phyloP scores from a whole-genome alignment of 768 basidiomycete genomes.

The Phylloporus sp. region DNA sequence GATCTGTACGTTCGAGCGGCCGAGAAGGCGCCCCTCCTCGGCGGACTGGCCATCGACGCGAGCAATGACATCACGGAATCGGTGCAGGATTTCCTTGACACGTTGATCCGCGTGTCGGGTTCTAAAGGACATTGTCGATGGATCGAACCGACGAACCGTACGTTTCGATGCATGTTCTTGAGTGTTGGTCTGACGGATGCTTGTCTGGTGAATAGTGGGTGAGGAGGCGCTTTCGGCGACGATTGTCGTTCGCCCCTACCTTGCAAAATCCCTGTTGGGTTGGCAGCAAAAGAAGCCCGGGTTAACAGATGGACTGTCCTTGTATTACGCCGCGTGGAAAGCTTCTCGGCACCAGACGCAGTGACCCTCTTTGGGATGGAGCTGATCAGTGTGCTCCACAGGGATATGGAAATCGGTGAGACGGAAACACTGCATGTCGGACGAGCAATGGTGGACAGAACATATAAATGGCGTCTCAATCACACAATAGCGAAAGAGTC shows the following conservation, averaged over 20 bases:
- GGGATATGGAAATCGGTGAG: too few species aligned
- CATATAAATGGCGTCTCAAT: too few species aligned
- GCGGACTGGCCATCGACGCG: constrained; percentile 30
- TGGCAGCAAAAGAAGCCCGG: constrained; percentile 31
- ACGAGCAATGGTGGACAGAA: too few species aligned
- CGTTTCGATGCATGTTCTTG: constrained; percentile 3
- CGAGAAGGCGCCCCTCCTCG: constrained; percentile 29
- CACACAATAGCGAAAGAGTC: too few species aligned
- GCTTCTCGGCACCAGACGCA: constrained; percentile 8
- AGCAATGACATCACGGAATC: constrained; percentile 30
- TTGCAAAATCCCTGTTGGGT: constrained; percentile 31
- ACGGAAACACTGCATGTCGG: too few species aligned
- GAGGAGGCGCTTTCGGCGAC: constrained; percentile 24
- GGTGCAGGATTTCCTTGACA: constrained; percentile 26
- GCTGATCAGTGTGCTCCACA: background rate
- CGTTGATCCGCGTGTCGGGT: constrained; percentile 26
- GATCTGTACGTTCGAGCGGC: constrained; percentile 32
- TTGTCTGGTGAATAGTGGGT: constrained; percentile 10
- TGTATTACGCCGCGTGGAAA: constrained; percentile 28
- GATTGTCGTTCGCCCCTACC: constrained; percentile 16
- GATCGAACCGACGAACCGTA: constrained; percentile 21
- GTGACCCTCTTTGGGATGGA: background rate
- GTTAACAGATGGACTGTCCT: constrained; percentile 31
- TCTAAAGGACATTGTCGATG: constrained; percentile 21
- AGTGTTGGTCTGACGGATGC: background rate